Percentiles rank a stretch among this genome's conserved stretches.
phyloP scores from a whole-genome alignment of 352 stramenopile species.

The Phytophthora tentaculata region DNA sequence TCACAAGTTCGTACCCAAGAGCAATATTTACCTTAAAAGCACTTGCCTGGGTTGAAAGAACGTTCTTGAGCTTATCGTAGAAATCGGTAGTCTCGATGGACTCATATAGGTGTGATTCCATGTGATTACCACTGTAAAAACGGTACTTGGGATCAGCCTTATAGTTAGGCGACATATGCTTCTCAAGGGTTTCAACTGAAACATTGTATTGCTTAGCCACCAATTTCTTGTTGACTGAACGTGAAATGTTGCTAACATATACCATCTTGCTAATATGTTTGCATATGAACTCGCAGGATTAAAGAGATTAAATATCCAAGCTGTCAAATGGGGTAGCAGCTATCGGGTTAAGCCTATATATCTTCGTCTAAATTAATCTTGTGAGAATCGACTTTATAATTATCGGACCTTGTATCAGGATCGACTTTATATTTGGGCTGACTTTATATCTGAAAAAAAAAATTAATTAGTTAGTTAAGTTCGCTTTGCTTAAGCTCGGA shows the following conservation, averaged over 20 bases:
- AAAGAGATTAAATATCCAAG: no score
- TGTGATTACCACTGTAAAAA: neutral
- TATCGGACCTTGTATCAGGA: neutral
- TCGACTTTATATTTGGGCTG: no score
- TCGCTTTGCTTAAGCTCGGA: no score
- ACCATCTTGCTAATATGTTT: neutral
- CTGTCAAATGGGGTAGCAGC: no score
- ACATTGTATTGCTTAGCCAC: neutral
- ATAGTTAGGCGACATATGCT: neutral
- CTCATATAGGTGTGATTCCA: neutral
- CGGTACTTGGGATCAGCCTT: neutral
- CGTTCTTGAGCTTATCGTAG: neutral
- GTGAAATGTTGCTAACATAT: neutral
- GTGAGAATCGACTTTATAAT: neutral
- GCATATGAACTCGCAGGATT: no score
- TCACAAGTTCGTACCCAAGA: neutral
- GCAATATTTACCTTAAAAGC: neutral
- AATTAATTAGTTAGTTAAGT: no score
- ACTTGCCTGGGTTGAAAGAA: neutral
- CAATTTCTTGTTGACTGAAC: neutral
- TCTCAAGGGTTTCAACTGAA: neutral
- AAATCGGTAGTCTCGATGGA: neutral
- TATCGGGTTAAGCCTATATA: no score
- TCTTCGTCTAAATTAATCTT: neutral
- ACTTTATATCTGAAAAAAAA: no score